Evolutionary conservation across 2,329 filamentous ascomycete genomes (phyloP).

Genomic region (Trichoderma atroviride): DNA sequence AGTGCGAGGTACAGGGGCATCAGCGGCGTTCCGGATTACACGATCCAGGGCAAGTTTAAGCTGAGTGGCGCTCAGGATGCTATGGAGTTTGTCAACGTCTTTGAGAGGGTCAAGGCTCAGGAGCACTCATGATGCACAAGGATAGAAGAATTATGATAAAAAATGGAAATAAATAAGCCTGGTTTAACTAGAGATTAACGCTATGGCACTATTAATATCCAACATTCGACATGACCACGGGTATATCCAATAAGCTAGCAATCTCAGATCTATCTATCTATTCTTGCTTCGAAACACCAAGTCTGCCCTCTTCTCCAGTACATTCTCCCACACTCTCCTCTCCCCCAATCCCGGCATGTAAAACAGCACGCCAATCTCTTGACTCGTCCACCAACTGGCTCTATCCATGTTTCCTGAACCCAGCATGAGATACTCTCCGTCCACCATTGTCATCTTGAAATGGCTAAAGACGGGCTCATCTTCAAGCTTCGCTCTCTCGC

Average conservation of each 20-base stretch:
- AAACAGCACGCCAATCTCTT: conserved; percentile 73
- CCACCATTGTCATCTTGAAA: conserved; percentile 75
- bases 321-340: conserved; percentile 44
- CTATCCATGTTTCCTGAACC: conserved; percentile 85
- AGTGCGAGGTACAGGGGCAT: conserved; percentile 45
- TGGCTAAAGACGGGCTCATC: conserved; percentile 73
- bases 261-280: background rate
- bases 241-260: background rate
- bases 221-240: background rate
- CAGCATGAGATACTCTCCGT: conserved; percentile 66
- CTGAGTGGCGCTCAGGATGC: conserved; percentile 71
- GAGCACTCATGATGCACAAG: conserved; percentile 28
- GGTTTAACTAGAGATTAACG: no score
- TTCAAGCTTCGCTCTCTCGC: conserved; percentile 33
- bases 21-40: conserved; percentile 72
- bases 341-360: conserved; percentile 46
- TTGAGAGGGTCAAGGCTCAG: conserved; percentile 57
- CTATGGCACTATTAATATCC: background rate
- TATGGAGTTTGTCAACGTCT: conserved; percentile 64
- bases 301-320: conserved; percentile 43
- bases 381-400: conserved; percentile 84
- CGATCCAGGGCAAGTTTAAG: conserved; percentile 67
- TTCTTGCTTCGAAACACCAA: conserved; percentile 34
- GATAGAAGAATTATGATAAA: background rate
- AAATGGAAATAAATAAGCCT: background rate